Conservation (phyloP, 768 basidiomycete species). For the Boletus huronensis region DNA sequence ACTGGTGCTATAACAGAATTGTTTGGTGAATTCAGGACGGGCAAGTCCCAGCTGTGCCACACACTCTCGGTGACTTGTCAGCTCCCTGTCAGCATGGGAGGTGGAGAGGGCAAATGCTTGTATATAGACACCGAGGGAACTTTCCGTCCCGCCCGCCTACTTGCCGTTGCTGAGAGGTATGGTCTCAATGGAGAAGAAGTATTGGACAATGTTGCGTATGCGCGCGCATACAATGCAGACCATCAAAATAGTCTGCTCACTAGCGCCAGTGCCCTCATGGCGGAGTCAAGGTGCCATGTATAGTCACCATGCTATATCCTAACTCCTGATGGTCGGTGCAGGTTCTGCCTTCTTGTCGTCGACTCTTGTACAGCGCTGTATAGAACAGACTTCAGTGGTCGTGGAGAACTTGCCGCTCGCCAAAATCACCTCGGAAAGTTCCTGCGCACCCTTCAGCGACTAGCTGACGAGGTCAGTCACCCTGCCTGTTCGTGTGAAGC, state of each 20-base stretch:
- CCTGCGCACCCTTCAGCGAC: conserved; percentile 83
- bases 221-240: conserved; percentile 97
- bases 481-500: not conserved
- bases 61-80: conserved; percentile 98
- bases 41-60: conserved; percentile 97
- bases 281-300: conserved; percentile 79
- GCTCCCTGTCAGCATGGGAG: conserved; percentile 95
- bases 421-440: conserved; percentile 97
- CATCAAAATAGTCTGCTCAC: conserved; percentile 90
- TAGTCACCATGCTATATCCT: conserved; percentile 16
- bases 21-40: conserved; percentile 97
- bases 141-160: conserved; percentile 91
- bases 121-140: conserved; percentile 99
- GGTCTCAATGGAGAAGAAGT: conserved; percentile 99
- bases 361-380: conserved; percentile 96
- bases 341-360: conserved; percentile 94
- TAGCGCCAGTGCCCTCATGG: conserved; percentile 97
- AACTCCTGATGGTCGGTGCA: conserved; percentile 31
- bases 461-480: conserved; percentile 87
- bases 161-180: conserved; percentile 92
- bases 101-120: conserved; percentile 97
- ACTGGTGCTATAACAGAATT: conserved; percentile 98
- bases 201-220: conserved; percentile 97
- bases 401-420: conserved; percentile 91
- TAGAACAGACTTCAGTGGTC: conserved; percentile 91